Base-by-base conservation (phyloP, 148 eudicot species). In the Rhododendron vialii region DNA sequence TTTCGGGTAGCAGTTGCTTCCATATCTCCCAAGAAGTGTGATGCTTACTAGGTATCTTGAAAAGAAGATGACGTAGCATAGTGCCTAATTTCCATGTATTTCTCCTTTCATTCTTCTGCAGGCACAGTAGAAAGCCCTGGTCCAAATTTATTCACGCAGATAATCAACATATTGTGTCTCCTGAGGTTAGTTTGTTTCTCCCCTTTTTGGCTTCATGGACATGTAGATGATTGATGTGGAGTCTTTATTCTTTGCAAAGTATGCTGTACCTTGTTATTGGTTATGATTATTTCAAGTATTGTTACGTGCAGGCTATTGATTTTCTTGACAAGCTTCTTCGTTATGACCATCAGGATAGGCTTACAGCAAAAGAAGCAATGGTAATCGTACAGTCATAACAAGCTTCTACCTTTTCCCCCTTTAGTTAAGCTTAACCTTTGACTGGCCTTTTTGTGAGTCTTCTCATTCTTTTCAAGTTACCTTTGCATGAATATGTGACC, bases 81-180 rank as follows among this genome's bases (percentile, higher is more conserved):
- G 41, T 28, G 63, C 82, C 30, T 80, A 45, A 43, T 45, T 45
- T 50, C 22, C 24, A 35, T 47, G 26, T 30, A 12, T 85, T 57
- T 79, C 12, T 85, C 36, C 57, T 13, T 63, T 35, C 47, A 57
- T 36, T 78, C 53, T 82, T 47, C 85, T 84, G 73, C 93, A 97
- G 99, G 94, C 98, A 97, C 90, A 93, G 94, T 91, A 93, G 94
- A 92, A 97, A 95, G 87, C 98, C 99, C 18, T 97, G 99, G 99
- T 92, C 99, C 79, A 97, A 90, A 90, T 97, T 97, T 91, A 90
- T 95, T 67, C 93, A 91, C 87, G 88, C 94, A 84, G 99, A 97
- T 82, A 97, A 97, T 89, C 98, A 97, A 90, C 99, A 95, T 93
- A 90, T 97, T 78, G 92, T 97, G 83, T 97, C 99, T 35, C 95